phyloP scores from a whole-genome alignment of 2,329 filamentous ascomycete species.

The Microsporum ferrugineum region DNA sequence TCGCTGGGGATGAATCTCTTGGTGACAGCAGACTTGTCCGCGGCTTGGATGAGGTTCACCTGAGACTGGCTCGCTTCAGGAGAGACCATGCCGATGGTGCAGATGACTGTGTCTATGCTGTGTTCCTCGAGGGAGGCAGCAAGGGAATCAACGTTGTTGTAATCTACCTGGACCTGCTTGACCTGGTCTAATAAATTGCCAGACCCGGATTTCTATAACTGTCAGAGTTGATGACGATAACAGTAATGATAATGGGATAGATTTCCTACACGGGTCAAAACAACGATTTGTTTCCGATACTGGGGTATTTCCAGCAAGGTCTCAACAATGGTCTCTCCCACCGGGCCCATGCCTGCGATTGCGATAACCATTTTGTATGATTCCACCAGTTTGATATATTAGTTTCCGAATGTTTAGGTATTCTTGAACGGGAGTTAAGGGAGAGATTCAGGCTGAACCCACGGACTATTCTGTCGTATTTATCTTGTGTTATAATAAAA shows the following conservation, averaged over 20 bases:
- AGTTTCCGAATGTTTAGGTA: background rate
- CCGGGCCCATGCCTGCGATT: background rate
- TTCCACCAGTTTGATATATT: too few relatives aligned
- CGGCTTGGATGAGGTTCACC: conserved; percentile 4
- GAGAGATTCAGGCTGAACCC: too few relatives aligned
- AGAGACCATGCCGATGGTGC: background rate
- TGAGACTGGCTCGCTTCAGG: background rate
- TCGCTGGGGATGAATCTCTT: conserved; percentile 1
- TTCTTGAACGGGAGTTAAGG: background rate
- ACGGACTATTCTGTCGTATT: too few relatives aligned
- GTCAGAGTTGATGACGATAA: background rate
- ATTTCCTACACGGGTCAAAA: background rate
- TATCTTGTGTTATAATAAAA: too few relatives aligned
- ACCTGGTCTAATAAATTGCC: background rate
- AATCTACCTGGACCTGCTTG: conserved; percentile 1
- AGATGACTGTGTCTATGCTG: background rate
- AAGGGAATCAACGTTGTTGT: background rate
- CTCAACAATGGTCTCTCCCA: background rate
- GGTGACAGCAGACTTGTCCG: background rate
- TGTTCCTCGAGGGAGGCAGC: background rate
- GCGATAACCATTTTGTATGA: conserved; percentile 1
- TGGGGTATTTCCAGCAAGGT: background rate
- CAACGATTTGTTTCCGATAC: background rate
- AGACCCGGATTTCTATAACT: background rate
- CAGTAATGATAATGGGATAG: background rate